phyloP scores from a whole-genome alignment of 2,329 filamentous ascomycete species.

The Cytospora piceicola region DNA sequence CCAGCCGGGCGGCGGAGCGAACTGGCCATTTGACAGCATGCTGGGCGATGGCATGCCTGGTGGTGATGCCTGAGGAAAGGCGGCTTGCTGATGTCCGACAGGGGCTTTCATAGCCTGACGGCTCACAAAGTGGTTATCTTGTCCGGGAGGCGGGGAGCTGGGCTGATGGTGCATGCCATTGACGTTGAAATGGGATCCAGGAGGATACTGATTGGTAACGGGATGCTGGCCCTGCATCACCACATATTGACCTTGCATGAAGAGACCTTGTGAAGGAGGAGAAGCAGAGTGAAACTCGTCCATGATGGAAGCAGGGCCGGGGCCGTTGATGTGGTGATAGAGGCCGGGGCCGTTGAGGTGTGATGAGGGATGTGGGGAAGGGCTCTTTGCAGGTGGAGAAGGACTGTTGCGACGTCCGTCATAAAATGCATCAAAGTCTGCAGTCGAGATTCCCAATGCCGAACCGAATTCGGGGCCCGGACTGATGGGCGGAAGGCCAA shows the following conservation, averaged over 20 bases:
- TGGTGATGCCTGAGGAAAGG: slow-evolving; percentile 28
- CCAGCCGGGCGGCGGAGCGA: slow-evolving; percentile 52
- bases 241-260: slow-evolving; percentile 26
- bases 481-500: slow-evolving; percentile 61
- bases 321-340: slow-evolving; percentile 16
- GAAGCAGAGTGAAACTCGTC: slow-evolving; percentile 21
- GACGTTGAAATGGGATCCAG: slow-evolving; percentile 19
- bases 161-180: slow-evolving; percentile 23
- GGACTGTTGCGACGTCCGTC: slow-evolving; percentile 14
- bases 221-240: slow-evolving; percentile 23
- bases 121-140: slow-evolving; percentile 3
- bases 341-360: slow-evolving; percentile 30
- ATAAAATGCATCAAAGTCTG: slow-evolving; percentile 42
- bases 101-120: slow-evolving; percentile 17
- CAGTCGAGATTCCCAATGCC: slow-evolving; percentile 53
- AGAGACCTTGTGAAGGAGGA: slow-evolving; percentile 18
- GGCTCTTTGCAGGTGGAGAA: slow-evolving; percentile 28
- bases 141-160: slow-evolving; percentile 13
- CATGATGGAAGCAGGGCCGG: slow-evolving; percentile 12
- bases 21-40: slow-evolving; percentile 38
- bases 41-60: slow-evolving; percentile 34
- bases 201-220: slow-evolving; percentile 8
- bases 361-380: slow-evolving; percentile 30
- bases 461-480: slow-evolving; percentile 41
- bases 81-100: slow-evolving; percentile 28